Percentiles rank a stretch among this genome's conserved stretches.
phyloP scores from a whole-genome alignment of 1,284 basidiomycete genomes.

The Tylopilus orsonianus region DNA sequence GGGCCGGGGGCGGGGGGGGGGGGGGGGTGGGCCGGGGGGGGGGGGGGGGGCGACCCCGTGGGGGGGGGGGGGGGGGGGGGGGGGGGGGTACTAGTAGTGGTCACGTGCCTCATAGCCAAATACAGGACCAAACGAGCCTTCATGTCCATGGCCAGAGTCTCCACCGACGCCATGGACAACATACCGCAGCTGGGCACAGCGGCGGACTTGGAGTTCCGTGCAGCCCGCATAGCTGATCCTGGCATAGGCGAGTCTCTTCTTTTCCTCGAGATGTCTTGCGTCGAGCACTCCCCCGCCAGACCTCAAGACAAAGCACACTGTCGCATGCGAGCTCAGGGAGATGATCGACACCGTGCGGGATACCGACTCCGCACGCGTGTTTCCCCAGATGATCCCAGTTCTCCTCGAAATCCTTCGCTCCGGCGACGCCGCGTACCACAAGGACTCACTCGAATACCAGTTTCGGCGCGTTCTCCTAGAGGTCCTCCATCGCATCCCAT shows the following conservation, averaged over 20 bases:
- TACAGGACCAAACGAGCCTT: constrained; percentile 32
- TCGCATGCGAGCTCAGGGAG: constrained; percentile 83
- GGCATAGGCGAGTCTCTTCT: constrained; percentile 50
- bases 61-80: no score
- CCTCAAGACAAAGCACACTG: constrained; percentile 65
- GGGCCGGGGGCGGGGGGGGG: no score
- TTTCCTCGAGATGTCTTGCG: not conserved
- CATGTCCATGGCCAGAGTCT: constrained; percentile 23
- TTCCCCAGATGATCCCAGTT: constrained; percentile 76
- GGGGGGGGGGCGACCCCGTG: no score
- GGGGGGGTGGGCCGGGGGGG: no score
- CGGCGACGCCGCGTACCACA: constrained; percentile 75
- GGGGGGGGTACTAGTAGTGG: not conserved
- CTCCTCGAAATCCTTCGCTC: constrained; percentile 78
- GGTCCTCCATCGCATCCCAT: constrained; percentile 86
- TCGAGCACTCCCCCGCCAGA: constrained; percentile 42
- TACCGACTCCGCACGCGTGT: constrained; percentile 72
- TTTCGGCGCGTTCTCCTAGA: constrained; percentile 86
- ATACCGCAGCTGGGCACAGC: constrained; percentile 46
- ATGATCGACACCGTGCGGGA: constrained; percentile 85
- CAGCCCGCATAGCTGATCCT: constrained; percentile 71
- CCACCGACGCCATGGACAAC: constrained; percentile 40
- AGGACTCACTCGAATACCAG: constrained; percentile 80
- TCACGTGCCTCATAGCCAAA: constrained; percentile 31
- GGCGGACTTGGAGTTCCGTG: constrained; percentile 66